Base-by-base conservation (phyloP, 2,329 filamentous ascomycete genomes). In the Sphaerulina vaccinii region DNA sequence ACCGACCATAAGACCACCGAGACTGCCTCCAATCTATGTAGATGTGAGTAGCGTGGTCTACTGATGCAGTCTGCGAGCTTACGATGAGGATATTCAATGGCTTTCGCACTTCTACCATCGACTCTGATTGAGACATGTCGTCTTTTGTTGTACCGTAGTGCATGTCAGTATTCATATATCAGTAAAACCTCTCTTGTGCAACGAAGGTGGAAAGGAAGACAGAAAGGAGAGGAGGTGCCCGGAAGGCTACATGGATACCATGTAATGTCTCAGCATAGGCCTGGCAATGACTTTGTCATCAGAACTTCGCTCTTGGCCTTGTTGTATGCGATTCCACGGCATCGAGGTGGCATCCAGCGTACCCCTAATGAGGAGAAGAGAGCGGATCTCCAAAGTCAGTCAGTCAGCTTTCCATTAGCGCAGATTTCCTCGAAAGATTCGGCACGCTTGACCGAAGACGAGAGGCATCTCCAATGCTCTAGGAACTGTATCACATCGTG, bases 1-100 rank as follows among this genome's bases (percentile, higher is more conserved):
- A 6, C 68, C 71, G 10, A 67, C 60, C 33, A 72, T 67, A 3
- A 76, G 66, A 1, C 73, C 73, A 3, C 69, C 73, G 3, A 75
- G 60, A 1, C 73, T 75, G 1, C 73, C 73, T 11, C 74, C 74
- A 7, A 75, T 68, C 57, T 62, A 15, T 29, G 6, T 21, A 15
- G 42, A 15, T 15, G 38, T 27, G 13, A 35, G 13, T 35, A 15
- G 11, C 16, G 16, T 5, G 6, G 11, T 35, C 11, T 15, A n/a
- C 11, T 15, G 32, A 5, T 15, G 32, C 13, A n/a, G 32, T 5
- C 13, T n/a, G 32, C 5, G 5, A 18, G 23, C 47, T 51, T 22
- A 54, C 52, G n/a, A 51, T 54, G 19, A 50, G 15, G 15, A 54
- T 37, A 36, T 51, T 38, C 27, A 54, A 15, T 13, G 46, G 52